phyloP scores from a whole-genome alignment of 257 asterid species.

The Osmanthus fragrans region DNA sequence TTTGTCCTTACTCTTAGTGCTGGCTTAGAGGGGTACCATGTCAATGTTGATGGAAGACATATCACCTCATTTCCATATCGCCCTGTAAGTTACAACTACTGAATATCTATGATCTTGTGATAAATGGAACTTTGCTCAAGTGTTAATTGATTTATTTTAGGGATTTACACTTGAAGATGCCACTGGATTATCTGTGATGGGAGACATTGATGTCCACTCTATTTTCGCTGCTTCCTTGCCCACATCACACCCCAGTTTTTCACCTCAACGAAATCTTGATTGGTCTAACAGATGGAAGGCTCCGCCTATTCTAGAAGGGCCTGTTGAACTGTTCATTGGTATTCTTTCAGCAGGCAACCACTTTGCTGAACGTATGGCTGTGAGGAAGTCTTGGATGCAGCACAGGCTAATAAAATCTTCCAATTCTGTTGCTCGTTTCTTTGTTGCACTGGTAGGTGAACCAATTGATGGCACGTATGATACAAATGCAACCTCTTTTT shows the following conservation, averaged over 20 bases:
- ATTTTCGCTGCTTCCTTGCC: slow-evolving; percentile 44
- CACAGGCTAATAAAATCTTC: slow-evolving; percentile 24
- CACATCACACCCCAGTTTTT: slow-evolving; percentile 77
- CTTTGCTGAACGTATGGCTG: slow-evolving; percentile 29
- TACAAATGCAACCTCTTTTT: not conserved
- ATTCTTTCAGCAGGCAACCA: slow-evolving; percentile 31
- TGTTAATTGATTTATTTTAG: not conserved
- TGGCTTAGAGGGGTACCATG: slow-evolving; percentile 93
- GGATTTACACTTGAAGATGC: slow-evolving; percentile 76
- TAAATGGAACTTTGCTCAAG: not conserved
- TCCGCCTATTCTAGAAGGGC: slow-evolving; percentile 20
- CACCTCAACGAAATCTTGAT: not conserved
- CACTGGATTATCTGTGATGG: slow-evolving; percentile 56
- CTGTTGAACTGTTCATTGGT: slow-evolving; percentile 22
- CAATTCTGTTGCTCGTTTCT: slow-evolving; percentile 24
- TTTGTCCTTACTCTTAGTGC: slow-evolving; percentile 94
- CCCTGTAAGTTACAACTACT: slow-evolving; percentile 50
- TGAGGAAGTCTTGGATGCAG: slow-evolving; percentile 32
- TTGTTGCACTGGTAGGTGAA: slow-evolving; percentile 28
- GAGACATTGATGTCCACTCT: slow-evolving; percentile 5
- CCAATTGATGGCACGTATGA: not conserved
- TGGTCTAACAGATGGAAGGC: not conserved
- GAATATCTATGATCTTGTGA: slow-evolving; percentile 6
- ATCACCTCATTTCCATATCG: slow-evolving; percentile 93
- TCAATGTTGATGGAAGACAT: slow-evolving; percentile 88